Percentiles rank a stretch among this genome's conserved stretches.
phyloP scores from a whole-genome alignment of 2,329 filamentous ascomycete genomes.

The Monosporascus sp. region DNA sequence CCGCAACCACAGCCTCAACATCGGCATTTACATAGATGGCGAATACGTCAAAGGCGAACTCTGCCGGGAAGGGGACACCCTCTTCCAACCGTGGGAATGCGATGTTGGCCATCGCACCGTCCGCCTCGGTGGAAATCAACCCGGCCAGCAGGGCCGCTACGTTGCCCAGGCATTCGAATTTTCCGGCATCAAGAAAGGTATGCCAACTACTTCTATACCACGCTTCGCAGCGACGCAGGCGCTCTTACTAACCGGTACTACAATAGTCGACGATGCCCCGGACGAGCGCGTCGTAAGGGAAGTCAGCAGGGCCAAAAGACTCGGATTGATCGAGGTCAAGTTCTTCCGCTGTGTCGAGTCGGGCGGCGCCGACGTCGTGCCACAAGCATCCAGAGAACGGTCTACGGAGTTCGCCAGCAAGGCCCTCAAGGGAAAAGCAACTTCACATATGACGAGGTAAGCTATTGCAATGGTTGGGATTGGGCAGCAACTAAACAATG shows the following conservation, averaged over 20 bases:
- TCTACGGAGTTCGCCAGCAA: conserved; percentile 4
- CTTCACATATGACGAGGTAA: conserved; percentile 16
- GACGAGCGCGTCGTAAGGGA: conserved; percentile 5
- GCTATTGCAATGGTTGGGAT: background rate
- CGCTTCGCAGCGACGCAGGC: too few species aligned
- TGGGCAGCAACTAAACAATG: background rate
- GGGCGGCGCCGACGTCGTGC: background rate
- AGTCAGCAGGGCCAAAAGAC: conserved; percentile 2
- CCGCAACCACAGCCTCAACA: conserved; percentile 6
- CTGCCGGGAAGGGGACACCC: conserved; percentile 1
- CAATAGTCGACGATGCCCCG: conserved; percentile 7
- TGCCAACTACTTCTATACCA: background rate
- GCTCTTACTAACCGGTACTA: too few species aligned
- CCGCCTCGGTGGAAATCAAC: background rate
- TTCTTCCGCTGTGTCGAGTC: conserved; percentile 3
- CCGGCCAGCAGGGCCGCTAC: background rate
- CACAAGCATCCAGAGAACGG: background rate
- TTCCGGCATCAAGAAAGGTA: conserved; percentile 12
- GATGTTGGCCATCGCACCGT: background rate
- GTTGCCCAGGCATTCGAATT: conserved; percentile 2
- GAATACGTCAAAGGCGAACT: conserved; percentile 7
- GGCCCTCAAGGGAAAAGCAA: conserved; percentile 11
- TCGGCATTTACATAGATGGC: conserved; percentile 14
- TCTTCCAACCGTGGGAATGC: background rate
- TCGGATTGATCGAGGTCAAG: conserved; percentile 15